Evolutionary conservation across 345 rosid genomes (phyloP).

Genomic region (Gossypium longicalyx): DNA sequence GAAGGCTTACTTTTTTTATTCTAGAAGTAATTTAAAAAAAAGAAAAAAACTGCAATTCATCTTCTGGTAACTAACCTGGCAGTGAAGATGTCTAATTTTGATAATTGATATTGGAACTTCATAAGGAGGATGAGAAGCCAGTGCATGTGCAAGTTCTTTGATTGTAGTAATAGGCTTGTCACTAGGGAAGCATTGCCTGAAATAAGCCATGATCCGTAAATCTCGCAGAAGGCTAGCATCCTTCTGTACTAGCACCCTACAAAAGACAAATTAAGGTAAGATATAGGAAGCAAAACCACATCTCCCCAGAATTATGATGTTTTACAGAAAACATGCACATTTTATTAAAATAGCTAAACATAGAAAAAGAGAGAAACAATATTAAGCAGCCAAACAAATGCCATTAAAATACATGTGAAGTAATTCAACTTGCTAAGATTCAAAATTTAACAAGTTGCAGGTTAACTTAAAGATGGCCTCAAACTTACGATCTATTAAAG

Average conservation of each 20-base stretch:
- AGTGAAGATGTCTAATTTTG: constrained; percentile 74
- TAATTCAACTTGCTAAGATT: background rate
- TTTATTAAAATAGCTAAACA: background rate
- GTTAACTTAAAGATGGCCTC: constrained; percentile 4
- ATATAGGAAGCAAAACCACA: constrained; percentile 15
- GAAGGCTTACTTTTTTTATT: background rate
- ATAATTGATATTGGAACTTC: constrained; percentile 75
- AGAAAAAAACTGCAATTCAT: background rate
- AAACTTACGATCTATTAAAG: constrained; percentile 70
- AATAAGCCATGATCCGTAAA: constrained; percentile 68
- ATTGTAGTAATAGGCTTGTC: constrained; percentile 52
- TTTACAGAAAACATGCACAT: background rate
- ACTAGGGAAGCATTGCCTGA: constrained; percentile 73
- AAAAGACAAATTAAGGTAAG: constrained; percentile 6
- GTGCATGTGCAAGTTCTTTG: constrained; percentile 80
- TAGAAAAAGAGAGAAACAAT: constrained; percentile 5
- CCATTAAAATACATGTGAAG: background rate
- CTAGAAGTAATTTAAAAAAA: background rate
- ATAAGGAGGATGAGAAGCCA: constrained; percentile 81
- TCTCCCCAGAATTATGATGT: background rate
- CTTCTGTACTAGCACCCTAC: constrained; percentile 59
- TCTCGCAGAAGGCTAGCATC: constrained; percentile 75
- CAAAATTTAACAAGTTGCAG: background rate
- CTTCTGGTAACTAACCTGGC: constrained; percentile 50
- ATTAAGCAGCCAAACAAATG: constrained; percentile 3